A percentile compares a stretch with the other conserved stretches of the same genome.
Conservation (phyloP, 257 asterid species). For the Lantana camara region DNA sequence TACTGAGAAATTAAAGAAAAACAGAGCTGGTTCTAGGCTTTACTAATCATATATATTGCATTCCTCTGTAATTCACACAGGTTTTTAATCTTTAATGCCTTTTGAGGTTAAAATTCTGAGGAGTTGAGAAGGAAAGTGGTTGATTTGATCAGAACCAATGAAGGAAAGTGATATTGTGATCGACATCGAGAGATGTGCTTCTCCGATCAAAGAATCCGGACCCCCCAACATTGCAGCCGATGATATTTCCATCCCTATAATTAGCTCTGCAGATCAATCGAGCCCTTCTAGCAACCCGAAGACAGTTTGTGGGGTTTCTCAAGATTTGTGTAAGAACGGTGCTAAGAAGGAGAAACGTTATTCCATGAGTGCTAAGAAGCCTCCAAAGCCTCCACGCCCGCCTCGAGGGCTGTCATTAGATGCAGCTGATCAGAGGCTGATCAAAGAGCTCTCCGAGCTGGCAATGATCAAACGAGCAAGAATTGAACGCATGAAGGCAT, state of each 20-base stretch:
- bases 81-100: not conserved
- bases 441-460: constrained; percentile 71
- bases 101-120: not conserved
- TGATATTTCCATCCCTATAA: constrained; percentile 11
- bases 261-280: constrained; percentile 29
- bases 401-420: constrained; percentile 77
- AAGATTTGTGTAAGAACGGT: constrained; percentile 36
- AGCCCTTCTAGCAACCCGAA: constrained; percentile 6
- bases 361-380: constrained; percentile 64
- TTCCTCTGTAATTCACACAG: constrained; percentile 20
- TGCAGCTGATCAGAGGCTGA: constrained; percentile 85
- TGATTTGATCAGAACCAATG: constrained; percentile 32
- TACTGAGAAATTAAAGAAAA: not conserved
- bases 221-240: constrained; percentile 21
- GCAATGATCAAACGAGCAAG: constrained; percentile 74
- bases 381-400: constrained; percentile 87
- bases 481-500: constrained; percentile 72
- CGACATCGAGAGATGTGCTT: constrained; percentile 48
- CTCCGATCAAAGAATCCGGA: constrained; percentile 32
- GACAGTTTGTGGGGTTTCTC: constrained; percentile 28
- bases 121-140: too few species aligned
- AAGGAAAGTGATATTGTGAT: constrained; percentile 48
- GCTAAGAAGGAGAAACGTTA: constrained; percentile 53
- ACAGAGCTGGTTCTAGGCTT: not conserved
- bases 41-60: not conserved